Base-by-base conservation (phyloP, 345 rosid genomes). In the Pugionium cornutum region DNA sequence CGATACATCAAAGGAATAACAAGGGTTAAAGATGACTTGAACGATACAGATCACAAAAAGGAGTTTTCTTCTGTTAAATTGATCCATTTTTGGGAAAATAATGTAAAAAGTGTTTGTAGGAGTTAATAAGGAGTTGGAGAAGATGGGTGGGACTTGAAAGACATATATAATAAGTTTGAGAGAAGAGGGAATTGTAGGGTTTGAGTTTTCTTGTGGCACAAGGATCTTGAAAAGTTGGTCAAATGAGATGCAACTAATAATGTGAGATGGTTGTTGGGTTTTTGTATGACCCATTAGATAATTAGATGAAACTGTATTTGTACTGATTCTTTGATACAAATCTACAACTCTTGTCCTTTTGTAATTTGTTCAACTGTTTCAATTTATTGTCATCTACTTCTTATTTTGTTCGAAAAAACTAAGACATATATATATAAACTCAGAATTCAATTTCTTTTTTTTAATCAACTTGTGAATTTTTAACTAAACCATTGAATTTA, bases 181-280 rank as follows among this genome's bases (percentile, higher is more conserved):
- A 66, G 57, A 66, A 52, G 63, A 51, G 4, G 32, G 62, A 26
- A 31, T 25, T 37, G 54, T 43, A 52, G 43, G 44, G 44, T 36
- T 59, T 66, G 66, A 51, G 57, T 18, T 66, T 66, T 66, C 77
- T 73, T 73, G 77, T 73, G 62, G n/a, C 1, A 59, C 50, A 66
- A 73, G 67, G 50, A 34, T 58, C 61, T 58, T 58, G 9, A 57
- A 35, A 72, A 52, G 56, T 73, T 66, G 71, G 77, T 53, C 72
- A 47, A 73, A 67, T 35, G 72, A 73, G 72, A 66, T 73, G 72
- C 77, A 73, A 60, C 77, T 73, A 73, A 66, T 59, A 66, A 8
- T 39, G 63, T 60, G 53, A 58, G 77, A 73, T 66, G 77, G 72
- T 73, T 66, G 72, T 59, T 73, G 72, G 72, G 77, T 37, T 73